phyloP scores from a whole-genome alignment of 1,139 yeast genomes.

The Taiozyma sp. region DNA sequence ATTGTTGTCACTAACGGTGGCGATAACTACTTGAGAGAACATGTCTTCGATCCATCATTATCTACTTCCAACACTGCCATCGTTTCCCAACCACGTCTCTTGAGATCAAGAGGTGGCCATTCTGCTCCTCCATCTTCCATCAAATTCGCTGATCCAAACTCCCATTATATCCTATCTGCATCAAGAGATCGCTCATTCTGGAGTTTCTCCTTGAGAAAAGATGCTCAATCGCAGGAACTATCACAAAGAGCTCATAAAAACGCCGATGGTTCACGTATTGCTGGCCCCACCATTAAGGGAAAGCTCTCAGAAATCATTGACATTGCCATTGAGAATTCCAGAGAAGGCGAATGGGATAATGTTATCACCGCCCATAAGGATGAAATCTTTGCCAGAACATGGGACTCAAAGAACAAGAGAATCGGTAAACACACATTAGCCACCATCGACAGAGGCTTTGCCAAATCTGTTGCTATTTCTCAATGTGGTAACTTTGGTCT shows the following conservation, averaged over 20 bases:
- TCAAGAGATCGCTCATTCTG: constrained; percentile 85
- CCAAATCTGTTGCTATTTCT: constrained; percentile 74
- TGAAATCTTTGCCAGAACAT: constrained; percentile 80
- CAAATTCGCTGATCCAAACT: constrained; percentile 65
- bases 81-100: constrained; percentile 83
- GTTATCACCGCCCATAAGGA: constrained; percentile 88
- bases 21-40: constrained; percentile 85
- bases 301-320: constrained; percentile 75
- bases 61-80: constrained; percentile 38
- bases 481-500: constrained; percentile 94
- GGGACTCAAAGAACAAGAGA: constrained; percentile 82
- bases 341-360: constrained; percentile 94
- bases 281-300: constrained; percentile 43
- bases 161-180: constrained; percentile 78
- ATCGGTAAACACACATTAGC: constrained; percentile 68
- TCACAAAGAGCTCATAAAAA: constrained; percentile 68
- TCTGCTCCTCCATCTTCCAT: constrained; percentile 83
- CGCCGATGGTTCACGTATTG: constrained; percentile 50
- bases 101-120: constrained; percentile 96
- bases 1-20: constrained; percentile 88
- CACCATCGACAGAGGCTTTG: constrained; percentile 78
- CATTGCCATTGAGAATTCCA: constrained; percentile 68
- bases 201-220: constrained; percentile 89
- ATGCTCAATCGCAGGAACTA: constrained; percentile 92
- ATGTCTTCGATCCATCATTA: constrained; percentile 87